Evolutionary conservation across 2,329 filamentous ascomycete genomes (phyloP).

Genomic region (Ophiostoma sp.): DNA sequence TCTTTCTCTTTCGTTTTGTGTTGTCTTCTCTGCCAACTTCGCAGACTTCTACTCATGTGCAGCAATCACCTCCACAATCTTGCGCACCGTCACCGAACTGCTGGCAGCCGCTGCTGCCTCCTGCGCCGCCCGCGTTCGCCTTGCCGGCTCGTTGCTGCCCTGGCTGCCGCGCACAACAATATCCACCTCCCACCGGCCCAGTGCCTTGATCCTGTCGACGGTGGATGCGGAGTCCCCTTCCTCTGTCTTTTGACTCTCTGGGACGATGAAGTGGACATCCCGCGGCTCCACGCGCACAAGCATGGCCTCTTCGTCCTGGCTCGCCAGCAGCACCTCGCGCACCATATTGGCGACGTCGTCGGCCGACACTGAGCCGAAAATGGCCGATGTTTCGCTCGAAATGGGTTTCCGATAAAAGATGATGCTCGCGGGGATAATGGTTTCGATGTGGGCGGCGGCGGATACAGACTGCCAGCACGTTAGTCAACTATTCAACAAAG

Average conservation of each 20-base stretch:
- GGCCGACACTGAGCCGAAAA: slow-evolving; percentile 47
- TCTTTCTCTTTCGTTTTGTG: not conserved
- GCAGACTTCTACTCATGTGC: slow-evolving; percentile 30
- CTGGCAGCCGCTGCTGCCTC: slow-evolving; percentile 15
- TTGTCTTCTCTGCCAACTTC: not conserved
- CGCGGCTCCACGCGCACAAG: slow-evolving; percentile 41
- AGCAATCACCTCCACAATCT: slow-evolving; percentile 40
- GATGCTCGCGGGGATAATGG: slow-evolving; percentile 41
- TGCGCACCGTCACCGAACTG: slow-evolving; percentile 36
- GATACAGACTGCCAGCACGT: slow-evolving; percentile 42
- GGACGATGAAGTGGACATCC: slow-evolving; percentile 37
- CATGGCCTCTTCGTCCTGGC: slow-evolving; percentile 37
- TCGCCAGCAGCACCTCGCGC: slow-evolving; percentile 38
- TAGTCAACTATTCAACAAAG: too few relatives aligned
- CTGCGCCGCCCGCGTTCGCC: not conserved
- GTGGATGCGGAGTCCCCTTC: slow-evolving; percentile 34
- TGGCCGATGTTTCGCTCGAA: slow-evolving; percentile 32
- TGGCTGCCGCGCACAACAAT: slow-evolving; percentile 36
- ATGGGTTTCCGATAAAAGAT: slow-evolving; percentile 44
- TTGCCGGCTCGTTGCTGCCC: not conserved
- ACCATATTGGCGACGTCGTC: slow-evolving; percentile 41
- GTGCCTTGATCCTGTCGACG: slow-evolving; percentile 43
- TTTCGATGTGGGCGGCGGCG: slow-evolving; percentile 39
- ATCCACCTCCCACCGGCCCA: slow-evolving; percentile 44
- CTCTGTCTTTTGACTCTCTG: slow-evolving; percentile 33